Conservation (phyloP, 1,284 basidiomycete genomes). For the Heterobasidion parviporum region DNA sequence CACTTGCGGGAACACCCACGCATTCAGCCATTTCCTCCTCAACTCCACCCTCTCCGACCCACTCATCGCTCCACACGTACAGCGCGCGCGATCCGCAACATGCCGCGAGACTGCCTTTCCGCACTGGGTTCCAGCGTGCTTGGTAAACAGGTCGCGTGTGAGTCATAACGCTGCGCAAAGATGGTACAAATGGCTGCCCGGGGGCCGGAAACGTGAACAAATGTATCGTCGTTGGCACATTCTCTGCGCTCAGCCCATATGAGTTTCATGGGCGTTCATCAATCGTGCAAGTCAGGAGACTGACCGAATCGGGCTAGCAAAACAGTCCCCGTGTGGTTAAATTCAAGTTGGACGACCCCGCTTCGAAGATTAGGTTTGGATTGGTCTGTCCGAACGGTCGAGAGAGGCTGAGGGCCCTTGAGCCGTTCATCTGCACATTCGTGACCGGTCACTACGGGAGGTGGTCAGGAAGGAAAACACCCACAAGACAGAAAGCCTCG, state of each 20-base stretch:
- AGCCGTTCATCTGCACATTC: constrained; percentile 49
- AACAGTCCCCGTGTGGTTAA: constrained; percentile 68
- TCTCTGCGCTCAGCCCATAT: constrained; percentile 33
- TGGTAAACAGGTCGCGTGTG: constrained; percentile 53
- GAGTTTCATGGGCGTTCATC: background rate
- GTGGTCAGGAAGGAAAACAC: constrained; percentile 11
- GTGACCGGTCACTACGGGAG: background rate
- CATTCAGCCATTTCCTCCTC: constrained; percentile 68
- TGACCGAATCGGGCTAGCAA: constrained; percentile 66
- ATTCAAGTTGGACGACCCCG: constrained; percentile 64
- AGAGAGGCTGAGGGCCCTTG: constrained; percentile 46
- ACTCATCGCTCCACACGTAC: constrained; percentile 80
- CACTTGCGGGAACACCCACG: constrained; percentile 71
- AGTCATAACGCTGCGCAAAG: constrained; percentile 55
- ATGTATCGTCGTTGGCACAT: constrained; percentile 41
- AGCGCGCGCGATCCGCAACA: constrained; percentile 62
- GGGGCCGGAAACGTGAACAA: constrained; percentile 23
- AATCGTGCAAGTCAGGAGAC: background rate
- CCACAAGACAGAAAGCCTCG: constrained; percentile 78
- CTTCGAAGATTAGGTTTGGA: constrained; percentile 54
- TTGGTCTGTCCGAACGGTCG: constrained; percentile 39
- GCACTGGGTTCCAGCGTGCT: constrained; percentile 72
- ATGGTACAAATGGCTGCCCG: constrained; percentile 35
- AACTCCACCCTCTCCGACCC: constrained; percentile 41
- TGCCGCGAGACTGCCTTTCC: constrained; percentile 58